Conservation (phyloP, 2,329 filamentous ascomycete species). For the Plectosphaerella plurivora region DNA sequence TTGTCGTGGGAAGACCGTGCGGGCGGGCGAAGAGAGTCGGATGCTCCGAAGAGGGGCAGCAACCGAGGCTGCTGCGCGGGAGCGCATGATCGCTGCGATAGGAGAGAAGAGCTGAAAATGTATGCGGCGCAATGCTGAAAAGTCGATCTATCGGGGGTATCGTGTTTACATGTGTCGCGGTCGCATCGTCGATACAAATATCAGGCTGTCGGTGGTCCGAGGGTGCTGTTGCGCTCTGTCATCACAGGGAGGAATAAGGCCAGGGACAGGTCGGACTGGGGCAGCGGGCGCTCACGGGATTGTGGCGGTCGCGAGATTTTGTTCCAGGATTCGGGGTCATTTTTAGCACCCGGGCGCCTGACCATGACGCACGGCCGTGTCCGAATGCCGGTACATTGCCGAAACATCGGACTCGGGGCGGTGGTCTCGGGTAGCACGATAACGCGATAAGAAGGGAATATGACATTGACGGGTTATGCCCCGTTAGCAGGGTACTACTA, state of each 20-base stretch:
- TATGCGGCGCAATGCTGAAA: too few species aligned
- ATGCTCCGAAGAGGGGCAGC: conserved; percentile 1
- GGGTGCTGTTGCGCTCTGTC: not conserved
- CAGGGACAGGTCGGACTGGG: not conserved
- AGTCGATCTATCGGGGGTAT: too few species aligned
- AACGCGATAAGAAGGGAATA: not conserved
- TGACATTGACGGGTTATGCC: too few species aligned
- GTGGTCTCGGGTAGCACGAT: too few species aligned
- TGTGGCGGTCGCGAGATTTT: not conserved
- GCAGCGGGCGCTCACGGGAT: too few species aligned
- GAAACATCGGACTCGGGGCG: not conserved
- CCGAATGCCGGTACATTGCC: conserved; percentile 2
- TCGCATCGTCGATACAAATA: not conserved
- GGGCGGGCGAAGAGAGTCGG: conserved; percentile 1
- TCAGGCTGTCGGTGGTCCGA: not conserved
- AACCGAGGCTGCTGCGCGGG: conserved; percentile 1
- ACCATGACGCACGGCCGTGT: conserved; percentile 1
- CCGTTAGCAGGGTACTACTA: too few species aligned
- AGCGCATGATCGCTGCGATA: conserved; percentile 1
- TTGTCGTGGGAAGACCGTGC: conserved; percentile 1
- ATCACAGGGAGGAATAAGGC: not conserved
- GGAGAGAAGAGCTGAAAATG: not conserved
- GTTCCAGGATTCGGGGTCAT: not conserved
- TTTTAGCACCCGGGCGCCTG: not conserved
- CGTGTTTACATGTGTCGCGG: too few species aligned